Evolutionary conservation across 2,329 filamentous ascomycete genomes (phyloP).

Genomic region (Fusarium heterosporum): DNA sequence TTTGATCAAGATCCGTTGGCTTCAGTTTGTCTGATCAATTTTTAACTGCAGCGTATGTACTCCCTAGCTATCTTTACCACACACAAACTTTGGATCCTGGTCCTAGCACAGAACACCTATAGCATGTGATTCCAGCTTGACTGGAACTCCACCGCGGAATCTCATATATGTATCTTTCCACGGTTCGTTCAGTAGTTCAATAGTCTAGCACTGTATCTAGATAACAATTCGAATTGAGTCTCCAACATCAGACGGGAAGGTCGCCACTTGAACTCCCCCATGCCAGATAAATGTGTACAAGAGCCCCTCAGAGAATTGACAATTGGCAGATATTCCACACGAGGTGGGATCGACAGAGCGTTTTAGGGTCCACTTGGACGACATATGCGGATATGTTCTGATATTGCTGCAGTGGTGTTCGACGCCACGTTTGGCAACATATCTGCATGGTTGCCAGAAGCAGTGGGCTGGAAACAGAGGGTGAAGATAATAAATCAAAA

Average conservation of each 20-base stretch:
- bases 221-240: no score
- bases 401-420: conserved; percentile 6
- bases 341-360: conserved; percentile 10
- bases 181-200: not conserved
- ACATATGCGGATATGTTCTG: conserved; percentile 2
- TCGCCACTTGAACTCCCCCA: conserved; percentile 2
- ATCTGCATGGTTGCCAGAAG: conserved; percentile 4
- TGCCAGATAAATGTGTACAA: not conserved
- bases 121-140: conserved; percentile 27
- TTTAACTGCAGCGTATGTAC: not conserved
- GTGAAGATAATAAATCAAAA: conserved; percentile 1
- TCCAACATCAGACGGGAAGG: not conserved
- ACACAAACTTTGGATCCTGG: not conserved
- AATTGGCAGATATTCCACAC: conserved; percentile 1
- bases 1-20: conserved; percentile 6
- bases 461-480: not conserved
- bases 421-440: conserved; percentile 6
- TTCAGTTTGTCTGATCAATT: conserved; percentile 7
- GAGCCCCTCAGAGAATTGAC: not conserved
- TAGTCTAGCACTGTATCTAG: no score
- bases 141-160: not conserved
- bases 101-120: not conserved
- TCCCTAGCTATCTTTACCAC: not conserved
- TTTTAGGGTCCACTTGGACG: conserved; percentile 22
- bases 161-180: not conserved